Evolutionary conservation across 495 filamentous ascomycete genomes (phyloP).

Genomic region (Annulohypoxylon maeteangense): DNA sequence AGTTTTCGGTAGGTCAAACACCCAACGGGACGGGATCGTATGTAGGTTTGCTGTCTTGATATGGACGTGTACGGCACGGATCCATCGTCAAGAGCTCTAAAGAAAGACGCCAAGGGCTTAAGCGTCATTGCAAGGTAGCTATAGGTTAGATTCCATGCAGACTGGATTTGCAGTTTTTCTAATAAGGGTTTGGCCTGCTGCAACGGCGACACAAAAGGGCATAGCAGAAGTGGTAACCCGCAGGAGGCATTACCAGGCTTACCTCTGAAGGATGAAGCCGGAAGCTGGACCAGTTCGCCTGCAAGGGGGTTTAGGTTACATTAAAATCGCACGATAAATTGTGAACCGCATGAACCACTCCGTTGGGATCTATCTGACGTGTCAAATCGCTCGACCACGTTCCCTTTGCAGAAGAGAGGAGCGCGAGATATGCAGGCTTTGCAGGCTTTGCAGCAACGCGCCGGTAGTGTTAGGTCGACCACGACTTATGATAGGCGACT

Average conservation of each 20-base stretch:
- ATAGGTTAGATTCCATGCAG: constrained; percentile 10
- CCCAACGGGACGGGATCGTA: neutral
- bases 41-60: constrained; percentile 21
- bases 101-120: constrained; percentile 15
- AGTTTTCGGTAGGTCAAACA: neutral
- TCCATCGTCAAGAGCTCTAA: constrained; percentile 10
- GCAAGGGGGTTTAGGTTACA: constrained; percentile 36
- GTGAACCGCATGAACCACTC: constrained; percentile 34
- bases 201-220: constrained; percentile 22
- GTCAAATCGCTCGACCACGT: constrained; percentile 15
- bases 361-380: constrained; percentile 33
- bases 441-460: constrained; percentile 5
- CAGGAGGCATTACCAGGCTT: constrained; percentile 7
- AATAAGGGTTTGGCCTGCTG: constrained; percentile 14
- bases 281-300: constrained; percentile 11
- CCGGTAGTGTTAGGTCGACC: constrained; percentile 6
- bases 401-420: constrained; percentile 3
- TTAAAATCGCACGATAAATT: constrained; percentile 24
- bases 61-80: neutral
- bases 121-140: constrained; percentile 7
- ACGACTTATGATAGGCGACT: constrained; percentile 13
- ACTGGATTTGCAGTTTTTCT: constrained; percentile 8
- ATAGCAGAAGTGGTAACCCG: constrained; percentile 19
- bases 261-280: constrained; percentile 27
- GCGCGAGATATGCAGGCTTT: neutral